Evolutionary conservation across 2,329 filamentous ascomycete genomes (phyloP), one percentile per base, ranked within the genome.

Genomic region (Mycocentrospora acerina): DNA sequence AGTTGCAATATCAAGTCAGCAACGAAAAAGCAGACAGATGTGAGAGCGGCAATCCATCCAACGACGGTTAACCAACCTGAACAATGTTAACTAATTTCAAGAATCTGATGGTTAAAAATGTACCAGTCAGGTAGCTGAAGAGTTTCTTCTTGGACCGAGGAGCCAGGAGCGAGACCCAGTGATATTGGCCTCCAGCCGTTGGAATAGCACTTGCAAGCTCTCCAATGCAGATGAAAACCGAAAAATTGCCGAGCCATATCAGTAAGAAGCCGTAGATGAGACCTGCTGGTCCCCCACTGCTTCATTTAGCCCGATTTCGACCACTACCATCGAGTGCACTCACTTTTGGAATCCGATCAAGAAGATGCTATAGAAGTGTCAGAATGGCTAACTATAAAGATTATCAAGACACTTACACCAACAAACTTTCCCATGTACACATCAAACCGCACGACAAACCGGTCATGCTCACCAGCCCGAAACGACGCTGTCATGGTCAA

Each of bases 1-100:
- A 68, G 46, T 18, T 59, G 53, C n/a, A 67, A 42, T 8, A 62
- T 55, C 10, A 66, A 35, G 17, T 66, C 61, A 14, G 61, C 57
- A 13, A 62, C 58, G 24, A 68, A 63, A 42, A 61, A 69, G 44
- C 55, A 62, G 9, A 59, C 58, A 3, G 62, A 53, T 8, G 68
- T 71, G 44, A 57, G 54, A 42, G 55, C 61, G 15, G 68, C 67
- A 30, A 71, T 69, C 70, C 70, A 72, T 3, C 69, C 70, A 12
- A 71, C 57, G 2, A 71, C 68, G 12, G 68, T 70, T 4, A 71
- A 62, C 72, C 72, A 74, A 7, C 71, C 71, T 66, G 25, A 0
- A 6, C 9, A 13, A 9, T 1, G 16, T 61, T 29, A 59, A 48
- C 24, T n/a, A 1, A 36, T 7, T 3, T 2, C 12, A n/a, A 7